Percentiles rank a stretch among this genome's conserved stretches.
These are phyloP conservation scores for Sphaceloma murrayae DNA, from an alignment of 2,329 filamentous ascomycete species.

Conservation along the genomic window DNA sequence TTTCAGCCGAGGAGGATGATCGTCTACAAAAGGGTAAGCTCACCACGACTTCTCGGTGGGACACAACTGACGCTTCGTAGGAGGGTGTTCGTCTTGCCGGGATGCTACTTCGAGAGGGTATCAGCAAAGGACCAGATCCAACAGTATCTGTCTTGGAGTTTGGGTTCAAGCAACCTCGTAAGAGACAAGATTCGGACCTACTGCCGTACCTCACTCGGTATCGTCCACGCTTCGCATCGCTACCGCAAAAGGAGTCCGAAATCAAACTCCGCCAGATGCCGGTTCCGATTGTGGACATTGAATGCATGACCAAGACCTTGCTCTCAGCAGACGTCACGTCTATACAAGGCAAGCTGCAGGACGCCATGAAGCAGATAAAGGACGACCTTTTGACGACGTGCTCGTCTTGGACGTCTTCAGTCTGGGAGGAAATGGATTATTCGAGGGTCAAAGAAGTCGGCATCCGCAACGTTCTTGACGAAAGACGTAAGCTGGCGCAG, in stretches of 20 bases:
- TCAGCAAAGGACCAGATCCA: conserved; percentile 55
- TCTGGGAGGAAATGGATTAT: conserved; percentile 81
- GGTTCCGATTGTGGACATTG: conserved; percentile 67
- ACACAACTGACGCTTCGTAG: conserved; percentile 29
- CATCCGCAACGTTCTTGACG: conserved; percentile 68
- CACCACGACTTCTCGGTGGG: neutral
- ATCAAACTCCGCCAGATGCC: conserved; percentile 59
- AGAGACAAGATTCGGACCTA: conserved; percentile 71
- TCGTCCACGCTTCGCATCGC: conserved; percentile 53
- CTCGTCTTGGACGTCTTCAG: conserved; percentile 60
- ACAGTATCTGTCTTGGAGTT: conserved; percentile 73
- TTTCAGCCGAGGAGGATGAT: conserved; percentile 68
- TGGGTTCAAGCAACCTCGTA: conserved; percentile 50
- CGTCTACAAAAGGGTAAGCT: conserved; percentile 55
- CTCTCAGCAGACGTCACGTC: conserved; percentile 31
- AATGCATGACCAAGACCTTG: conserved; percentile 68
- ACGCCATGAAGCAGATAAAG: conserved; percentile 51
- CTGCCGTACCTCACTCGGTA: conserved; percentile 72
- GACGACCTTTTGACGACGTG: conserved; percentile 61
- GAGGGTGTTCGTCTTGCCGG: conserved; percentile 76
- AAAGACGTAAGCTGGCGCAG: conserved; percentile 54
- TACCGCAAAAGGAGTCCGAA: conserved; percentile 58
- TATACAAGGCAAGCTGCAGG: conserved; percentile 34
- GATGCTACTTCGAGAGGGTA: conserved; percentile 67
- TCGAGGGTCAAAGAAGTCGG: conserved; percentile 71